Evolutionary conservation across 1,284 basidiomycete species (phyloP), one percentile per base, ranked within the genome.

Genomic region (Puccinia polysora): DNA sequence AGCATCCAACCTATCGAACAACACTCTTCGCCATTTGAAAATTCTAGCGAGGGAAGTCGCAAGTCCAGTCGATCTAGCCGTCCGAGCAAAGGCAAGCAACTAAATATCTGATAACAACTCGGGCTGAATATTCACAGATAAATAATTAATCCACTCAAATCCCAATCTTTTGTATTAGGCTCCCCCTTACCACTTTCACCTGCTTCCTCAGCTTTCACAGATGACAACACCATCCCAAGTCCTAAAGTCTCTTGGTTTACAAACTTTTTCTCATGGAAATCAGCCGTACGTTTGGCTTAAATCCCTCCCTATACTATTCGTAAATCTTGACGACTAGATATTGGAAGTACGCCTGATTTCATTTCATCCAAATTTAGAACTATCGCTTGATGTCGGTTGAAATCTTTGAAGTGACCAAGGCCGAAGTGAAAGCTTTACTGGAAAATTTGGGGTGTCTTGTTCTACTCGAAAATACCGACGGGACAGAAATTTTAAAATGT

Each of bases 211-310:
- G 69, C 58, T 34, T 72, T 64, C 30, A 53, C 69, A 6, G 60
- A 64, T 47, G 69, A 72, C 10, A 36, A 23, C 14, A 40, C 25
- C 14, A 25, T 59, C 23, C 34, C 52, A 25, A 72, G 60, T 28
- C 69, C 69, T 20, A 72, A 60, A 63, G 36, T 72, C 23, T 72
- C 69, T 20, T 72, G 69, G 69, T 72, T 72, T 55, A 50, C 69
- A 4, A 72, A 72, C 18, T 28, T 72, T 18, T 72, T 72, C 40
- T 43, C 69, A 32, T 72, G 69, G 69, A 72, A 72, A 56, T 20
- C 60, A 40, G 14, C 49, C 25, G 60, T 64, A 45, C 28, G 67
- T 36, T 18, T 38, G 34, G 18, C 30, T 4, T 32, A 36, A 15
- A 4, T 34, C 34, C 14, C 25, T 15, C 6, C 6, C 12, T 15